A percentile compares a stretch with the other conserved stretches of the same genome.
These are phyloP conservation scores for Starmerella vaccinii DNA, from an alignment of 805 yeast genomes.

Conservation along the genomic window DNA sequence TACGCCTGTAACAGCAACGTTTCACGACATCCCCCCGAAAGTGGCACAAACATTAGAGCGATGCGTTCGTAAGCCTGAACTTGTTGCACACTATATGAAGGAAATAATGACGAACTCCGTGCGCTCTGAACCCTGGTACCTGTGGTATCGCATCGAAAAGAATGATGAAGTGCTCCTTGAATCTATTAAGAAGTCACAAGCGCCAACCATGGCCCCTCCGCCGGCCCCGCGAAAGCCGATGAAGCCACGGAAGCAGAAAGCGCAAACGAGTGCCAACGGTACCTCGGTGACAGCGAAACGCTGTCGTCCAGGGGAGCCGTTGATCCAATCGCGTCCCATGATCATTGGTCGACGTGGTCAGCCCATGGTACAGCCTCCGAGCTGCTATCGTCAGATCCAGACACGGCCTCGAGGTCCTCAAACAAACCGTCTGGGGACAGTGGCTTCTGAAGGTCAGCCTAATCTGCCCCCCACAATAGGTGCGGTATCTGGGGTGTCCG, in stretches of 20 bases:
- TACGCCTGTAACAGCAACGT: constrained; percentile 56
- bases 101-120: constrained; percentile 49
- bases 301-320: constrained; percentile 9
- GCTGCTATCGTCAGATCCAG: constrained; percentile 6
- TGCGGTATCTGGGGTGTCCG: neutral
- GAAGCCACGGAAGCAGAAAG: constrained; percentile 19
- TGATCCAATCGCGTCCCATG: constrained; percentile 6
- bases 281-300: neutral
- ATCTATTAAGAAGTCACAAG: constrained; percentile 19
- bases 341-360: neutral
- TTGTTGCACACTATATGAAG: constrained; percentile 54
- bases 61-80: constrained; percentile 49
- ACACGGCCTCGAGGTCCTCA: neutral
- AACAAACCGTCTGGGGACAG: neutral
- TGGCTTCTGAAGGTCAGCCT: neutral
- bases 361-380: constrained; percentile 7
- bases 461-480: neutral
- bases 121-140: constrained; percentile 48
- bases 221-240: constrained; percentile 14
- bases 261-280: constrained; percentile 1
- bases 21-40: constrained; percentile 56
- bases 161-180: constrained; percentile 28
- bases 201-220: constrained; percentile 20
- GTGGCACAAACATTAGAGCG: constrained; percentile 54
- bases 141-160: constrained; percentile 65